A percentile compares a stretch with the other conserved stretches of the same genome.
phyloP scores from a whole-genome alignment of 164 flowering plant genomes.

The Euptelea pleiosperma region DNA sequence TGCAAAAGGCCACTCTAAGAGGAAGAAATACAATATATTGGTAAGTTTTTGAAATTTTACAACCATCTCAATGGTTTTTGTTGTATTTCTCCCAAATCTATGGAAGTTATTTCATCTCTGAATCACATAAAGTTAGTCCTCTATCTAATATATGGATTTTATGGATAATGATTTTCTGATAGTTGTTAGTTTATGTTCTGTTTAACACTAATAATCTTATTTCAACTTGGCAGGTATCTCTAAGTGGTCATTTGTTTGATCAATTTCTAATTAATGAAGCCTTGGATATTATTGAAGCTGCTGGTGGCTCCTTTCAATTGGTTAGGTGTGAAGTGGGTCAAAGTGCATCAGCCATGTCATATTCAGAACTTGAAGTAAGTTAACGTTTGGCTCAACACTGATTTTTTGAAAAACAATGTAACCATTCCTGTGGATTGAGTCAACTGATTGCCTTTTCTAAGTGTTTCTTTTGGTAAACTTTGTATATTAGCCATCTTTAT shows the following conservation, averaged over 20 bases:
- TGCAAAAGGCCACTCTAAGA: conserved; percentile 25
- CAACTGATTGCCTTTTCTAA: background rate
- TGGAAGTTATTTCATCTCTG: background rate
- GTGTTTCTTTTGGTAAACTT: too few relatives aligned
- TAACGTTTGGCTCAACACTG: background rate
- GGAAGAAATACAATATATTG: conserved; percentile 50
- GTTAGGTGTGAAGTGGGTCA: conserved; percentile 92
- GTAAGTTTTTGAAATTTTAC: conserved; percentile 32
- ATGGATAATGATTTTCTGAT: conserved; percentile 3
- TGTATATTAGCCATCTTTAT: too few relatives aligned
- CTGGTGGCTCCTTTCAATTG: conserved; percentile 92
- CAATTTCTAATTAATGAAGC: conserved; percentile 91
- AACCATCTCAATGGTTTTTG: background rate
- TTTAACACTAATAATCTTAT: background rate
- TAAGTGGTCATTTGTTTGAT: conserved; percentile 98
- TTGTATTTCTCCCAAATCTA: background rate
- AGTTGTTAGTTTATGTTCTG: background rate
- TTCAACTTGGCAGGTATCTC: conserved; percentile 66
- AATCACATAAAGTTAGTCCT: background rate
- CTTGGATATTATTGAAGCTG: conserved; percentile 92
- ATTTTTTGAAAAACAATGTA: background rate
- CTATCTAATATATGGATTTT: background rate
- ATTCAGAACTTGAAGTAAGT: conserved; percentile 93
- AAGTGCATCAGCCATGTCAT: conserved; percentile 60
- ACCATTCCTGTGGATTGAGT: background rate